Conservation (phyloP, 2,329 filamentous ascomycete species). For the Paecilomyces formosus region DNA sequence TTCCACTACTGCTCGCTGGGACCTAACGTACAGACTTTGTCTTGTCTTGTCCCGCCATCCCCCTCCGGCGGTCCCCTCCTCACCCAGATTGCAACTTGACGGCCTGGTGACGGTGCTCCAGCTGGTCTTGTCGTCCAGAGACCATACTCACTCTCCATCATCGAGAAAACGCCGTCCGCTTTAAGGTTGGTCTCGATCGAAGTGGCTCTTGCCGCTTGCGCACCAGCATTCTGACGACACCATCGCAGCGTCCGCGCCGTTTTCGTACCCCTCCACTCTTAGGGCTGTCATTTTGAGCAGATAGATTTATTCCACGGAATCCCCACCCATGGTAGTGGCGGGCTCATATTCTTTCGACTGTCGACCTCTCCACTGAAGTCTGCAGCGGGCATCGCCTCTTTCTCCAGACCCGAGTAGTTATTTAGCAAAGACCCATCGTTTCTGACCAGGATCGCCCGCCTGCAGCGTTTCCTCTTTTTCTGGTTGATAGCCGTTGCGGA, state of each 20-base stretch:
- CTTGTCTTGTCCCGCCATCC: not conserved
- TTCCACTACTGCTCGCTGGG: too few relatives aligned
- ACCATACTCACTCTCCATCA: not conserved
- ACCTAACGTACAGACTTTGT: not conserved
- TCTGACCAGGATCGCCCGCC: slow-evolving; percentile 11
- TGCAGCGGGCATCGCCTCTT: slow-evolving; percentile 10
- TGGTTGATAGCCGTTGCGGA: slow-evolving; percentile 12
- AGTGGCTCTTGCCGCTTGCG: slow-evolving; percentile 26
- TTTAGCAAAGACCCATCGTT: slow-evolving; percentile 18
- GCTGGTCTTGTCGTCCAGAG: not conserved
- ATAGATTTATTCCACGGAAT: slow-evolving; percentile 9
- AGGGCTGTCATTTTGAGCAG: slow-evolving; percentile 10
- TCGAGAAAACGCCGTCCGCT: not conserved
- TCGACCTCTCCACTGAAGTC: slow-evolving; percentile 10
- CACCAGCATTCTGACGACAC: slow-evolving; percentile 25
- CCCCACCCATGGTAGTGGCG: slow-evolving; percentile 17
- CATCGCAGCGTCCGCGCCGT: slow-evolving; percentile 17
- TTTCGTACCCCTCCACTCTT: slow-evolving; percentile 18
- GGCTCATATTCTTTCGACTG: slow-evolving; percentile 12
- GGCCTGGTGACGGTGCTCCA: not conserved
- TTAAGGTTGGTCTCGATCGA: slow-evolving; percentile 20
- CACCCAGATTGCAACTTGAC: not conserved
- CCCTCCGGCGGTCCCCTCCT: not conserved
- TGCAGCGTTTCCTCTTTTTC: slow-evolving; percentile 8
- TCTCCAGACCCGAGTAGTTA: slow-evolving; percentile 2